phyloP scores from a whole-genome alignment of 352 stramenopile species.

The Pythium insidiosum region DNA sequence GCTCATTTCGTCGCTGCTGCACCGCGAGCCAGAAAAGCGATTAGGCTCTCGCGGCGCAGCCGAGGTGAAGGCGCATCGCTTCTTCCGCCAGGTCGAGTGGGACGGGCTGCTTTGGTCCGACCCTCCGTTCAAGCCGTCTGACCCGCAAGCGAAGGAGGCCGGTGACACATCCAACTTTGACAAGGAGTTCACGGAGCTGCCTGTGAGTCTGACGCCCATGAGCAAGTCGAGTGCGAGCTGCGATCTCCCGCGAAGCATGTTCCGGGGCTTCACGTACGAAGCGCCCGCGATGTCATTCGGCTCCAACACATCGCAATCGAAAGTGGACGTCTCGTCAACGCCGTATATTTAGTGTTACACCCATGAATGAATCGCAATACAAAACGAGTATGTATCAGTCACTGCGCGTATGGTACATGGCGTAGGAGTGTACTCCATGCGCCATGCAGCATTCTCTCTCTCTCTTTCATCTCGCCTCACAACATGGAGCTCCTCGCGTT shows the following conservation, averaged over 20 bases:
- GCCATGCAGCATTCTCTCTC: too few relatives aligned
- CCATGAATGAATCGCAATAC: slow-evolving; percentile 1
- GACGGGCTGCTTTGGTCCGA: slow-evolving; percentile 79
- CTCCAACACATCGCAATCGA: slow-evolving; percentile 83
- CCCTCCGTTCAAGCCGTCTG: slow-evolving; percentile 80
- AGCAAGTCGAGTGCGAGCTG: slow-evolving; percentile 58
- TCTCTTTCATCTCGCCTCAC: too few relatives aligned
- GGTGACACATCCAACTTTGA: slow-evolving; percentile 89
- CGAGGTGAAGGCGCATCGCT: slow-evolving; percentile 83
- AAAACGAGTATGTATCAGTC: slow-evolving; percentile 1
- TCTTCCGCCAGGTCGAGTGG: slow-evolving; percentile 84
- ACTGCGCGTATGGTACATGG: slow-evolving; percentile 3
- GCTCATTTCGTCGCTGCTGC: slow-evolving; percentile 71
- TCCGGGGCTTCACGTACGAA: slow-evolving; percentile 85
- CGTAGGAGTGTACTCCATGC: too few relatives aligned
- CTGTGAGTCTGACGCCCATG: slow-evolving; percentile 69
- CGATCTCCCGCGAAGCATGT: slow-evolving; percentile 73
- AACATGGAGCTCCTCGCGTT: too few relatives aligned
- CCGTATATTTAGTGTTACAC: slow-evolving; percentile 77
- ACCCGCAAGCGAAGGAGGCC: slow-evolving; percentile 78
- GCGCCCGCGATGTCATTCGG: slow-evolving; percentile 74
- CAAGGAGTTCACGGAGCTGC: slow-evolving; percentile 84
- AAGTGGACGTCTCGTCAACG: slow-evolving; percentile 75
- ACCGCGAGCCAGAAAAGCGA: slow-evolving; percentile 80
- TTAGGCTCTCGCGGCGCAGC: slow-evolving; percentile 67